Evolutionary conservation across 164 flowering plant species (phyloP), one percentile per base, ranked within the genome.

Genomic region (Vitis vinifera): DNA sequence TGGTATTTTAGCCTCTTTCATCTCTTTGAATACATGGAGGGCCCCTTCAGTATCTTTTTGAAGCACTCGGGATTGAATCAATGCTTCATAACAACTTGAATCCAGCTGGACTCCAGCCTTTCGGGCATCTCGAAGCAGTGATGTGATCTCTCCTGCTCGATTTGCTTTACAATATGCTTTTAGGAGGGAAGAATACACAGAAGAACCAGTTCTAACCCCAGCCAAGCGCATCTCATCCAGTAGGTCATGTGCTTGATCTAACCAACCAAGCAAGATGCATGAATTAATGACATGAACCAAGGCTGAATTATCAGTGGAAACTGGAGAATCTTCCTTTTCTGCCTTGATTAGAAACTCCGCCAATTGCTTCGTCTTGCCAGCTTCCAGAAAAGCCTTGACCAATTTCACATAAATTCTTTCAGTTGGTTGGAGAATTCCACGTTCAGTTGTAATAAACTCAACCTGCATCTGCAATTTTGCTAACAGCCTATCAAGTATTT

Each of bases 221-320:
- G 90, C 83, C 73, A 88, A 74, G 56, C 83, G 83, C 97, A 90
- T 88, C 81, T 96, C 98, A 74, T 93, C 99, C 47, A 96, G 87
- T 59, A 93, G 81, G 70, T 96, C 99, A 75, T 91, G 89, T 60
- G 98, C 99, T 68, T 86, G 87, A 72, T 91, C 97, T 66, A 96
- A 78, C 97, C 88, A 85, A 50, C 93, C 93, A 47, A 89, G 85
- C 0, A 91, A 85, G 67, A 91, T 91, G 75, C 98, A 96, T 53
- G 92, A 76, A 76, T 88, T 83, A 59, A 90, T 90, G 53, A 89
- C 97, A 69, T 89, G 86, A 67, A 87, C 86, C 76, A 92, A 74
- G 9, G 83, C 75, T 27, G 97, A 91, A 68, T 80, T 80, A 77
- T 92, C 99, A 59, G 72, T 68, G 8, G 97, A 85, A 48, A 79